Conservation (phyloP, 2,329 filamentous ascomycete genomes). For the Calonectria hongkongensis region DNA sequence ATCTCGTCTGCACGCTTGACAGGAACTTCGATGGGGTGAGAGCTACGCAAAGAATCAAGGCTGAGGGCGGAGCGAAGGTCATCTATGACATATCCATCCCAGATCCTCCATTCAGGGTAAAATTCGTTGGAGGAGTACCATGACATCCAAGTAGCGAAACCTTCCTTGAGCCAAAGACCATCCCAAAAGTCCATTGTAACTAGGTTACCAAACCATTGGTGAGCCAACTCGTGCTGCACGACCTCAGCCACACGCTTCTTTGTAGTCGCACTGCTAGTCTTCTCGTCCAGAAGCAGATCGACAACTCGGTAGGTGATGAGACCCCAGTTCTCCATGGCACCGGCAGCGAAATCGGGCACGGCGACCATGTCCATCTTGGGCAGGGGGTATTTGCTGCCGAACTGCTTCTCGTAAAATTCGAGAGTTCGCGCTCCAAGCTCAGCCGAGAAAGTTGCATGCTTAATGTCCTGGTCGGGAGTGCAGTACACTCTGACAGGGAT, state of each 20-base stretch:
- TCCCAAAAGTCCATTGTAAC: conserved; percentile 99
- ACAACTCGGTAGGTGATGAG: conserved; percentile 96
- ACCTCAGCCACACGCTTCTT: conserved; percentile 97
- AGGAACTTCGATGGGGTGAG: conserved; percentile 96
- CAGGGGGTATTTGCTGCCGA: conserved; percentile 83
- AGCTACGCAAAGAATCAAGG: conserved; percentile 93
- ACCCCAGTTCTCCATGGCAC: conserved; percentile 99
- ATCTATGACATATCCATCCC: conserved; percentile 95
- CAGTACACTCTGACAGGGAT: conserved; percentile 96
- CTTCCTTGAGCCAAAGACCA: conserved; percentile 96
- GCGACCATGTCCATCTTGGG: conserved; percentile 74
- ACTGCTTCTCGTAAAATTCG: conserved; percentile 96
- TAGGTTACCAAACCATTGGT: conserved; percentile 98
- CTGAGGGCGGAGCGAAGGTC: conserved; percentile 91
- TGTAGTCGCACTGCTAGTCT: conserved; percentile 89
- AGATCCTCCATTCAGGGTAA: conserved; percentile 99
- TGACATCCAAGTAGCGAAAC: conserved; percentile 78
- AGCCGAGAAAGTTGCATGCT: conserved; percentile 92
- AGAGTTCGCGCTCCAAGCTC: conserved; percentile 92
- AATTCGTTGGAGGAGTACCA: conserved; percentile 92
- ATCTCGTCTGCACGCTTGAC: conserved; percentile 97
- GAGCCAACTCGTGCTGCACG: conserved; percentile 96
- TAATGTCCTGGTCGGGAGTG: conserved; percentile 90
- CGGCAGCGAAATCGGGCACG: conserved; percentile 95
- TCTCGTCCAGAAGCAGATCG: conserved; percentile 88